Conservation (phyloP, 179 eudicot genomes). For the Amaranthus tricolor region DNA sequence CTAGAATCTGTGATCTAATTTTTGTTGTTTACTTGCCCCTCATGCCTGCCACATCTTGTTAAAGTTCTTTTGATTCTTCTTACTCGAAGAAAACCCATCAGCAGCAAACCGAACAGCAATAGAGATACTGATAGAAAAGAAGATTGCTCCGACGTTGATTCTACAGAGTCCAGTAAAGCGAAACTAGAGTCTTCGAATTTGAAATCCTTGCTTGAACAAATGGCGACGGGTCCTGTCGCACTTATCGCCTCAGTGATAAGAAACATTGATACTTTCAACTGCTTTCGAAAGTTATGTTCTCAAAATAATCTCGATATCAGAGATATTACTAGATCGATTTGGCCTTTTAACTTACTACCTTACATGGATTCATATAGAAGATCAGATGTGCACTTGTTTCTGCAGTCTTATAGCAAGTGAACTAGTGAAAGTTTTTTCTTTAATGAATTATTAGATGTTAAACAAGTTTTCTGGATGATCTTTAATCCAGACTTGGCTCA, state of each 20-base stretch:
- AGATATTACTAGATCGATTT: constrained; percentile 50
- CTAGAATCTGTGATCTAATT: not conserved
- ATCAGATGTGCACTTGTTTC: constrained; percentile 53
- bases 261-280: constrained; percentile 59
- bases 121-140: not conserved
- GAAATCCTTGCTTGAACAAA: constrained; percentile 21
- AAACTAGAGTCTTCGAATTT: constrained; percentile 13
- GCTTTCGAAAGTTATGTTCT: constrained; percentile 45
- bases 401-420: constrained; percentile 23
- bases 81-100: constrained; percentile 22
- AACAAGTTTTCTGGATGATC: not conserved
- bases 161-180: not conserved
- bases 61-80: constrained; percentile 59
- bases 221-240: constrained; percentile 49
- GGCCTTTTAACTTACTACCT: constrained; percentile 54
- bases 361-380: constrained; percentile 65
- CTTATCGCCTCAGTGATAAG: constrained; percentile 78
- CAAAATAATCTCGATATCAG: constrained; percentile 48
- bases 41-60: constrained; percentile 80
- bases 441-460: not conserved
- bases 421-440: not conserved
- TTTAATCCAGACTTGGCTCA: no score
- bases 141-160: not conserved
- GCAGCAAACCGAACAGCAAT: constrained; percentile 1
- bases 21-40: constrained; percentile 30